Conservation (phyloP, 2,329 filamentous ascomycete species). For the Penicillium glabrum region DNA sequence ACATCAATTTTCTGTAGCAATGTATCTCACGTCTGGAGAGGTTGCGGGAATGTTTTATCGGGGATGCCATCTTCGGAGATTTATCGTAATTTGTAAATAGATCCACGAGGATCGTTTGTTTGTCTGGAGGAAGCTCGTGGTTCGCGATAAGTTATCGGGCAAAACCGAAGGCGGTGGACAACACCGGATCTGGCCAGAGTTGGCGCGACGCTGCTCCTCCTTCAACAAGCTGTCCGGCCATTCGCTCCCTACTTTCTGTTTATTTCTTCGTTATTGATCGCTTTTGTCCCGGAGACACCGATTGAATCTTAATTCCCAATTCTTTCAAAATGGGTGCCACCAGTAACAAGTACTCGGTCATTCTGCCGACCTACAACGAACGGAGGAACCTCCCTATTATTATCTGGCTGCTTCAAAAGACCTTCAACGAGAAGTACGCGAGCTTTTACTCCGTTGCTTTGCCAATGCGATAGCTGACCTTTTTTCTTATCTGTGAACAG, state of each 20-base stretch:
- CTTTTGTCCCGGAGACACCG: constrained; percentile 9
- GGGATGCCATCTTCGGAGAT: constrained; percentile 19
- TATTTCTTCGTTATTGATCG: constrained; percentile 9
- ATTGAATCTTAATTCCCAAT: constrained; percentile 1
- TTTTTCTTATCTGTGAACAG: constrained; percentile 47
- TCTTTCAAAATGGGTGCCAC: constrained; percentile 34
- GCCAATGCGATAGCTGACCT: not conserved
- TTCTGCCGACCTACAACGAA: constrained; percentile 98
- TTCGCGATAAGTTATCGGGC: constrained; percentile 24
- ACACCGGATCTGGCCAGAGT: constrained; percentile 27
- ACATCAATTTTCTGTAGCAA: not conserved
- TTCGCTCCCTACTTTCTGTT: constrained; percentile 24
- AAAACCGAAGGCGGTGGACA: constrained; percentile 28
- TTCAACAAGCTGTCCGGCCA: constrained; percentile 25
- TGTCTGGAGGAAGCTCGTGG: constrained; percentile 10
- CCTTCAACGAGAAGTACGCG: constrained; percentile 80
- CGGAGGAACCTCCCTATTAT: constrained; percentile 95
- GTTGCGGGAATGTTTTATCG: constrained; percentile 35
- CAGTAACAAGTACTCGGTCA: constrained; percentile 88
- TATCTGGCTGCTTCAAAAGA: constrained; percentile 88
- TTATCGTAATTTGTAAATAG: not conserved
- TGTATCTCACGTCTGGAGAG: constrained; percentile 37
- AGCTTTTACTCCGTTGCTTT: not conserved
- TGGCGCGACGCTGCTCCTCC: constrained; percentile 24
- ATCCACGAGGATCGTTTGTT: not conserved